Conservation (phyloP, 306 rosid species). For the Medicago ruthenica region DNA sequence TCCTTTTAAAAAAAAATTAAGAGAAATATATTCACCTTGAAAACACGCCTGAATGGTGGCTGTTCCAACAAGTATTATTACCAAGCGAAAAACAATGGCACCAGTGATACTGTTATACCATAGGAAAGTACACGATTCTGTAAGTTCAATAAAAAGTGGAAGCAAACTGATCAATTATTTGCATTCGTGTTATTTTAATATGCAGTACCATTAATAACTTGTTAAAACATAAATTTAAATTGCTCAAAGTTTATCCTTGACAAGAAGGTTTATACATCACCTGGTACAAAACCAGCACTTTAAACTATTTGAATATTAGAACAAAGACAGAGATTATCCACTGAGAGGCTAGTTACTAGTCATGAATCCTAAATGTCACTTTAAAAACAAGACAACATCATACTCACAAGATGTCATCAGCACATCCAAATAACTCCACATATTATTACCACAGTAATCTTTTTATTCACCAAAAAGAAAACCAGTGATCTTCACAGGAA, state of each 20-base stretch:
- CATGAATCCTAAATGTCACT: no score
- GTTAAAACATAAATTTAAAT: slow-evolving; percentile 31
- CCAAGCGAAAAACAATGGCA: slow-evolving; percentile 78
- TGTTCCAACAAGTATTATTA: slow-evolving; percentile 80
- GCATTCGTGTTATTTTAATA: background rate
- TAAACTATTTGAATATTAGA: slow-evolving; percentile 86
- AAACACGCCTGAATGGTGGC: slow-evolving; percentile 78
- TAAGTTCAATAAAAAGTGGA: slow-evolving; percentile 40
- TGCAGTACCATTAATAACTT: slow-evolving; percentile 29
- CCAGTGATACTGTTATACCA: slow-evolving; percentile 95
- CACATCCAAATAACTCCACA: no score
- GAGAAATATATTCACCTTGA: slow-evolving; percentile 24
- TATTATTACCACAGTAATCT: no score
- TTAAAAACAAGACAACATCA: no score
- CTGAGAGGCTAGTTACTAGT: slow-evolving; percentile 97
- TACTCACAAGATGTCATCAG: no score
- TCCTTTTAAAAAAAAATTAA: background rate
- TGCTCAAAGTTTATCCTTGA: slow-evolving; percentile 12
- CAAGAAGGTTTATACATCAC: slow-evolving; percentile 51
- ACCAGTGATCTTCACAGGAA: no score
- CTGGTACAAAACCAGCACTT: slow-evolving; percentile 87
- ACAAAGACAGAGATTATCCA: slow-evolving; percentile 95
- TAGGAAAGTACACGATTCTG: slow-evolving; percentile 93
- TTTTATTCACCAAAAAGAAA: no score
- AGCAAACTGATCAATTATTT: slow-evolving; percentile 37